Evolutionary conservation across 192 early-diverging fungal species (phyloP).

Genomic region (Umbelopsis vinacea): DNA sequence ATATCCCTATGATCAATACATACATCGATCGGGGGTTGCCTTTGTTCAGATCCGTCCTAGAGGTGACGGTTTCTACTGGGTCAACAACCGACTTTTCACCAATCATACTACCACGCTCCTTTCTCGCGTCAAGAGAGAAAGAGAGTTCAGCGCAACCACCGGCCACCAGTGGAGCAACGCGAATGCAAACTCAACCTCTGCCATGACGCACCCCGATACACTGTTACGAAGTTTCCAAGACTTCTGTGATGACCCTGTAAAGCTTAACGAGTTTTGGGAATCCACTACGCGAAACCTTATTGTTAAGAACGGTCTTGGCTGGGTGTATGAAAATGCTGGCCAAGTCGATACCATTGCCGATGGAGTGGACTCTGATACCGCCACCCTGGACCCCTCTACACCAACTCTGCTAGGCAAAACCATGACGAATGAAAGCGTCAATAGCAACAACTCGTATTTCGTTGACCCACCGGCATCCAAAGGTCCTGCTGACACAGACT

Average conservation of each 20-base stretch:
- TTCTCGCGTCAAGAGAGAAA: slow-evolving; percentile 31
- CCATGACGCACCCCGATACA: slow-evolving; percentile 59
- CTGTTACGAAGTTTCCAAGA: slow-evolving; percentile 64
- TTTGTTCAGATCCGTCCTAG: slow-evolving; percentile 86
- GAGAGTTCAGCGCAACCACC: slow-evolving; percentile 36
- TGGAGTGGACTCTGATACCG: not conserved
- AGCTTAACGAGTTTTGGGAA: slow-evolving; percentile 71
- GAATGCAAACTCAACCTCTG: slow-evolving; percentile 24
- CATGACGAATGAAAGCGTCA: slow-evolving; percentile 10
- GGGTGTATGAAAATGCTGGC: slow-evolving; percentile 36
- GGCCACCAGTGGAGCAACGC: slow-evolving; percentile 23
- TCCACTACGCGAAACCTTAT: slow-evolving; percentile 27
- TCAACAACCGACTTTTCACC: slow-evolving; percentile 81
- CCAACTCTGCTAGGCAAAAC: slow-evolving; percentile 3
- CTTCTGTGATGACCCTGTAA: slow-evolving; percentile 60
- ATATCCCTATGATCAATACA: slow-evolving; percentile 85
- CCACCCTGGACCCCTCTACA: not conserved
- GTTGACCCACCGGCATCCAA: not conserved
- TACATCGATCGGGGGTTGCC: slow-evolving; percentile 88
- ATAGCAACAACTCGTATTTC: not conserved
- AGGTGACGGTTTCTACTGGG: slow-evolving; percentile 83
- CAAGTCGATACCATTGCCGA: slow-evolving; percentile 15
- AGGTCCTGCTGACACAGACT: slow-evolving; percentile 5
- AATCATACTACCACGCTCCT: slow-evolving; percentile 53
- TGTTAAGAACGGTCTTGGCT: slow-evolving; percentile 22